Evolutionary conservation across 139 green algal species (phyloP).

Genomic region (Asterochloris erici): DNA sequence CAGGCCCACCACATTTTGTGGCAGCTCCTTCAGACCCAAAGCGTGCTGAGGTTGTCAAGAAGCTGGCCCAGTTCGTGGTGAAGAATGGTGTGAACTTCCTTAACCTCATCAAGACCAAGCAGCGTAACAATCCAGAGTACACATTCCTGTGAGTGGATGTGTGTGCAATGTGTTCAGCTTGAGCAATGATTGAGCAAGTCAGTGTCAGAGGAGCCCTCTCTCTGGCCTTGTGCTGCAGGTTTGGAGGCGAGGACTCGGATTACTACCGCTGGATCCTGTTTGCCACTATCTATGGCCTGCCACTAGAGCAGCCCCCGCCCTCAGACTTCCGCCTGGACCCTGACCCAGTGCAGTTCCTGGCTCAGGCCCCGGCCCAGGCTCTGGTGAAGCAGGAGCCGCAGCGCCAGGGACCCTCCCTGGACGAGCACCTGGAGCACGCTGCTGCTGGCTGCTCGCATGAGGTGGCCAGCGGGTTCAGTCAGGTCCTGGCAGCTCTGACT

Average conservation of each 20-base stretch:
- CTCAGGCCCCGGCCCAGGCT: slow-evolving; percentile 14
- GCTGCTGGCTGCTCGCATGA: slow-evolving; percentile 20
- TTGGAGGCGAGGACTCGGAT: slow-evolving; percentile 20
- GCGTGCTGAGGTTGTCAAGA: slow-evolving; percentile 22
- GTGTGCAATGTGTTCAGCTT: slow-evolving; percentile 32
- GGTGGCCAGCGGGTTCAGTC: slow-evolving; percentile 29
- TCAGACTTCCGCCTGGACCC: no score
- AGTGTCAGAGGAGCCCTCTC: neutral
- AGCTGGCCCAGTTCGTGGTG: slow-evolving; percentile 35
- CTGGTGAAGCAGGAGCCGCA: slow-evolving; percentile 20
- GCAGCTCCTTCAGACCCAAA: slow-evolving; percentile 18
- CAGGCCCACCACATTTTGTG: slow-evolving; percentile 21
- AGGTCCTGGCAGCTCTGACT: slow-evolving; percentile 37
- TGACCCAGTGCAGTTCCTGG: no score
- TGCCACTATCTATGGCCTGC: slow-evolving; percentile 10
- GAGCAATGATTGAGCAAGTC: neutral
- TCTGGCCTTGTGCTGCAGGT: neutral
- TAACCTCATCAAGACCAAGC: slow-evolving; percentile 43
- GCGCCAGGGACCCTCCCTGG: slow-evolving; percentile 13
- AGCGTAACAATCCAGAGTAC: slow-evolving; percentile 46
- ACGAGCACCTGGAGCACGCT: slow-evolving; percentile 1
- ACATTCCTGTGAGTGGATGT: slow-evolving; percentile 37
- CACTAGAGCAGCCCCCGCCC: neutral
- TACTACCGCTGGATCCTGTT: slow-evolving; percentile 48
- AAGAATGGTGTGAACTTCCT: slow-evolving; percentile 48